phyloP scores from a whole-genome alignment of 2,329 filamentous ascomycete genomes.

The Neonectria neomacrospora region DNA sequence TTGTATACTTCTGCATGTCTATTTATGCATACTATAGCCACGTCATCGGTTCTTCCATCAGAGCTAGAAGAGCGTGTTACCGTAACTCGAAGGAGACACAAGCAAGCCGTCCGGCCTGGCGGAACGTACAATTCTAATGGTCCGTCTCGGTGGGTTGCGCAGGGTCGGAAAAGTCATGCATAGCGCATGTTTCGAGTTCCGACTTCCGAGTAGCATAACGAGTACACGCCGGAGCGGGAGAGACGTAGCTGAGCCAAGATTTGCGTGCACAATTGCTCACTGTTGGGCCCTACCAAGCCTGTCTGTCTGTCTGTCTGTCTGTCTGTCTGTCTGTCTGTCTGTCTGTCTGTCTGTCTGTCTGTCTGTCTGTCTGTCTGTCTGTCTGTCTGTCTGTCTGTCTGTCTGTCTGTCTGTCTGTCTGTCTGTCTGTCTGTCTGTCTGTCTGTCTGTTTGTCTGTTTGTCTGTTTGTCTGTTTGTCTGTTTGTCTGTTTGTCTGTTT shows the following conservation, averaged over 20 bases:
- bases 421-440: slow-evolving; percentile 2
- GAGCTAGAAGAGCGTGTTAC: neutral
- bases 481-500: too few species aligned
- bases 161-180: neutral
- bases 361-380: slow-evolving; percentile 3
- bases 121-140: neutral
- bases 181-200: neutral
- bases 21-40: too few species aligned
- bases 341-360: neutral
- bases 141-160: neutral
- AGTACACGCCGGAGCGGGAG: neutral
- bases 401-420: slow-evolving; percentile 2
- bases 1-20: neutral
- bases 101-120: neutral
- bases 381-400: neutral
- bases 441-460: slow-evolving; percentile 1
- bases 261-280: slow-evolving; percentile 18
- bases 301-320: slow-evolving; percentile 2
- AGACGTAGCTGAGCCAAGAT: neutral
- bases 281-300: slow-evolving; percentile 18
- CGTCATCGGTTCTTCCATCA: neutral
- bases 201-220: neutral
- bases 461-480: neutral
- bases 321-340: slow-evolving; percentile 2
- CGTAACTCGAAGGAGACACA: neutral